A percentile compares a stretch with the other conserved stretches of the same genome.
Conservation (phyloP, 768 basidiomycete genomes). For the Collybiopsis confluens region DNA sequence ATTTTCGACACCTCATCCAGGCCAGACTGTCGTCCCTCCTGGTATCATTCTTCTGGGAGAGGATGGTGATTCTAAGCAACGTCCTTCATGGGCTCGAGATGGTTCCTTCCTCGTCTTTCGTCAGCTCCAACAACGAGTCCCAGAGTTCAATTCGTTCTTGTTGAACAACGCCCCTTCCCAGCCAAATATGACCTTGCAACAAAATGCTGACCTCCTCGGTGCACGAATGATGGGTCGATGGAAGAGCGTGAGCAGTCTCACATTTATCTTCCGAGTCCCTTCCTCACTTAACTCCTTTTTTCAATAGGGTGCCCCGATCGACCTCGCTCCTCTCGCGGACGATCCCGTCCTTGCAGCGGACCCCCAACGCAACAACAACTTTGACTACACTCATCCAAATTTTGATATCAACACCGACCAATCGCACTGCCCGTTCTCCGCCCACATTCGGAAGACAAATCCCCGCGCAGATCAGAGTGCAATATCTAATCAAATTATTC, state of each 20-base stretch:
- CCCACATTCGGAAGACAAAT: constrained; percentile 25
- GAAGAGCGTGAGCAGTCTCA: constrained; percentile 21
- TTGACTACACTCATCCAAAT: constrained; percentile 22
- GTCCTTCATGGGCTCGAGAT: constrained; percentile 12
- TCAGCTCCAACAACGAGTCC: constrained; percentile 28
- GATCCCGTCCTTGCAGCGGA: constrained; percentile 19
- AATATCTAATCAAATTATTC: constrained; percentile 7
- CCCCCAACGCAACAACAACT: constrained; percentile 24
- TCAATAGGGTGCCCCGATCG: constrained; percentile 28
- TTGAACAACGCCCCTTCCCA: constrained; percentile 15
- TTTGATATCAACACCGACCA: constrained; percentile 17
- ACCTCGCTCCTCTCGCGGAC: constrained; percentile 21
- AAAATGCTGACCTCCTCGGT: constrained; percentile 25
- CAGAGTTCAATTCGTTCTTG: constrained; percentile 26
- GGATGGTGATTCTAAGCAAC: constrained; percentile 12
- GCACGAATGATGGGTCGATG: constrained; percentile 31
- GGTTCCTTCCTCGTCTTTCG: constrained; percentile 25
- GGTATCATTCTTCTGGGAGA: constrained; percentile 23
- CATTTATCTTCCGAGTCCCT: background rate
- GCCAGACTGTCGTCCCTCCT: constrained; percentile 11
- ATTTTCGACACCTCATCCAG: constrained; percentile 16
- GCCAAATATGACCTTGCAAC: constrained; percentile 11
- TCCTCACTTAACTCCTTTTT: background rate
- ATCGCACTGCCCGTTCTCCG: constrained; percentile 26
- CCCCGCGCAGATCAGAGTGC: constrained; percentile 21